These are phyloP conservation scores for Cryptococcus sp. DNA, from an alignment of 1,284 basidiomycete genomes.

Conservation along the genomic window DNA sequence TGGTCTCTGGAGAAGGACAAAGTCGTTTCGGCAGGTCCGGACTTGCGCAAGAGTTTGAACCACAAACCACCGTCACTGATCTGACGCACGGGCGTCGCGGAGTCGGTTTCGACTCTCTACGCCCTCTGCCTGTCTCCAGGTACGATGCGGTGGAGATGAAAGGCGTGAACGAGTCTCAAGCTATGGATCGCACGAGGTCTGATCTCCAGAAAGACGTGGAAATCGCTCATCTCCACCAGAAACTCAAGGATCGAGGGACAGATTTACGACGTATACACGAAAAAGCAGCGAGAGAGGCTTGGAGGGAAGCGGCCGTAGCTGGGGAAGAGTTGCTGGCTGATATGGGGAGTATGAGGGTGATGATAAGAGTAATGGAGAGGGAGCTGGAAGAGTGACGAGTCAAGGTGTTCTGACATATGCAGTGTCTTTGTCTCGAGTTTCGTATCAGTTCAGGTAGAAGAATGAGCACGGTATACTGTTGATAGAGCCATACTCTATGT, in stretches of 20 bases:
- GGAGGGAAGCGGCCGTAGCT: constrained; percentile 6
- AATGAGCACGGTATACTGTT: too few species aligned
- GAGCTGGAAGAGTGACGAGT: constrained; percentile 4
- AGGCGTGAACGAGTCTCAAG: too few species aligned
- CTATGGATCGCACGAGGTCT: too few species aligned
- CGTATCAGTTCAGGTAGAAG: too few species aligned
- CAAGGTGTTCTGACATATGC: background rate
- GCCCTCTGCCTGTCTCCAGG: too few species aligned
- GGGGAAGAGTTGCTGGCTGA: background rate
- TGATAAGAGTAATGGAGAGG: background rate
- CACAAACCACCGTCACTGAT: background rate
- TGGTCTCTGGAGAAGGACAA: background rate
- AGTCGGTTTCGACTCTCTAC: too few species aligned
- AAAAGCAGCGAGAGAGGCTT: background rate
- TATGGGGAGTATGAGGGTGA: too few species aligned
- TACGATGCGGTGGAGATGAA: too few species aligned
- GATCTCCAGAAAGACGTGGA: too few species aligned
- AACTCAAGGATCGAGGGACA: background rate
- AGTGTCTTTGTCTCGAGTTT: too few species aligned
- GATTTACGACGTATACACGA: background rate
- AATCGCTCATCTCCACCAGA: too few species aligned
- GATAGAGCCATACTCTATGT: too few species aligned
- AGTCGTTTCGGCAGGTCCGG: background rate
- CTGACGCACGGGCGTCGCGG: background rate
- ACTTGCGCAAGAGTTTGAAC: background rate